These are phyloP conservation scores for Lipomyces yamanashiensis DNA, from an alignment of 805 yeast species.

Conservation along the genomic window DNA sequence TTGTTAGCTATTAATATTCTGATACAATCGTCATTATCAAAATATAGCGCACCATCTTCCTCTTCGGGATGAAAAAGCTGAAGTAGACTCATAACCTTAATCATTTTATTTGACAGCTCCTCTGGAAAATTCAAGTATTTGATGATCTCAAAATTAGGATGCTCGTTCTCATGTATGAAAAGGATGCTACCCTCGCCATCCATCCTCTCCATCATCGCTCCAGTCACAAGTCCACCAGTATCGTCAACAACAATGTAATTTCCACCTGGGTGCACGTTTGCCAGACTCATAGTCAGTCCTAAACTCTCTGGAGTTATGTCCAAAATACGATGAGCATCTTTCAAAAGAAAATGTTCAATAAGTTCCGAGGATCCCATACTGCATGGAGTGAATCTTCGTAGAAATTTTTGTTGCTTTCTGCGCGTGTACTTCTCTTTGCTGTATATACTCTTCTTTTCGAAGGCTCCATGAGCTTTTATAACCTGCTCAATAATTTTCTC, in stretches of 20 bases:
- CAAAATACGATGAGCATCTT: constrained; percentile 70
- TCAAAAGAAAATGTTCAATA: constrained; percentile 74
- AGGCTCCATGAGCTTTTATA: constrained; percentile 81
- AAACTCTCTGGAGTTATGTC: constrained; percentile 86
- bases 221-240: constrained; percentile 87
- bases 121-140: constrained; percentile 64
- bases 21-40: neutral
- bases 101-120: constrained; percentile 56
- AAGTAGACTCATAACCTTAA: constrained; percentile 72
- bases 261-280: constrained; percentile 88
- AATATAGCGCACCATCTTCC: constrained; percentile 51
- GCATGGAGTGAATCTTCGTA: constrained; percentile 82
- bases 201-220: constrained; percentile 86
- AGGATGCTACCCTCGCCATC: constrained; percentile 64
- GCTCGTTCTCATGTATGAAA: constrained; percentile 89
- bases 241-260: constrained; percentile 87
- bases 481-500: constrained; percentile 80
- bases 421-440: constrained; percentile 91
- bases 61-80: constrained; percentile 83
- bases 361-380: constrained; percentile 72
- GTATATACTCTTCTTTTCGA: constrained; percentile 83
- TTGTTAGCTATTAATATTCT: constrained; percentile 5
- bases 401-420: constrained; percentile 89
- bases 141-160: constrained; percentile 76
- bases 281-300: constrained; percentile 76